phyloP scores from a whole-genome alignment of 192 early-diverging fungal species.

The Rhizoclosmatium sp. region DNA sequence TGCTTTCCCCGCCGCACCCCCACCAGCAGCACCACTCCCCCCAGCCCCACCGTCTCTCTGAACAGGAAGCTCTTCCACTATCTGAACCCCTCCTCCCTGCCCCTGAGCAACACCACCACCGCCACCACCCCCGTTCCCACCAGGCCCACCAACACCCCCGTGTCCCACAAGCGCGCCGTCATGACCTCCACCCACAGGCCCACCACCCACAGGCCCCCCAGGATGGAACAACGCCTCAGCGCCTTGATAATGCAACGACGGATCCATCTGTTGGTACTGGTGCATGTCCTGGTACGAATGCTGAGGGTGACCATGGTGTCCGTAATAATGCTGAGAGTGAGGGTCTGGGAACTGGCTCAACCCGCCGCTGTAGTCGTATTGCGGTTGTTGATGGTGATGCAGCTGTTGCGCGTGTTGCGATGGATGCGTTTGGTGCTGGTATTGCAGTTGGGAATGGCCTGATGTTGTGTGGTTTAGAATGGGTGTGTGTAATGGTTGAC shows the following conservation, averaged over 20 bases:
- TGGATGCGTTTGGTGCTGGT: conserved; percentile 16
- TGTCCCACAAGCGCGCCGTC: background rate
- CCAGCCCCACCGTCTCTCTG: too few species aligned
- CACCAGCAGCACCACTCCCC: background rate
- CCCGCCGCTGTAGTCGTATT: background rate
- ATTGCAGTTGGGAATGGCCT: background rate
- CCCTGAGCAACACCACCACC: too few species aligned
- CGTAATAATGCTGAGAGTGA: conserved; percentile 4
- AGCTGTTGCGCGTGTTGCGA: conserved; percentile 6
- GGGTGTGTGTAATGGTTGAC: background rate
- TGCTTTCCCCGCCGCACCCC: background rate
- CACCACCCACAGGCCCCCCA: background rate
- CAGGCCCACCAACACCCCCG: too few species aligned
- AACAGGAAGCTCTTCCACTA: too few species aligned
- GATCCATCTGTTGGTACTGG: conserved; percentile 20
- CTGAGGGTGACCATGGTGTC: conserved; percentile 2
- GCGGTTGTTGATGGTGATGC: conserved; percentile 21
- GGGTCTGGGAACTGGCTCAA: conserved; percentile 13
- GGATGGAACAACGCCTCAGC: conserved; percentile 15
- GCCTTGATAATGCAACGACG: conserved; percentile 18
- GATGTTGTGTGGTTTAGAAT: background rate
- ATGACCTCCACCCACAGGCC: background rate
- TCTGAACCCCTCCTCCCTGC: too few species aligned
- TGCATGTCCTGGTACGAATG: conserved; percentile 6
- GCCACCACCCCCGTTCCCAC: too few species aligned